These are phyloP conservation scores for Micromonas pusilla DNA, from an alignment of 139 green algal species.

Conservation along the genomic window DNA sequence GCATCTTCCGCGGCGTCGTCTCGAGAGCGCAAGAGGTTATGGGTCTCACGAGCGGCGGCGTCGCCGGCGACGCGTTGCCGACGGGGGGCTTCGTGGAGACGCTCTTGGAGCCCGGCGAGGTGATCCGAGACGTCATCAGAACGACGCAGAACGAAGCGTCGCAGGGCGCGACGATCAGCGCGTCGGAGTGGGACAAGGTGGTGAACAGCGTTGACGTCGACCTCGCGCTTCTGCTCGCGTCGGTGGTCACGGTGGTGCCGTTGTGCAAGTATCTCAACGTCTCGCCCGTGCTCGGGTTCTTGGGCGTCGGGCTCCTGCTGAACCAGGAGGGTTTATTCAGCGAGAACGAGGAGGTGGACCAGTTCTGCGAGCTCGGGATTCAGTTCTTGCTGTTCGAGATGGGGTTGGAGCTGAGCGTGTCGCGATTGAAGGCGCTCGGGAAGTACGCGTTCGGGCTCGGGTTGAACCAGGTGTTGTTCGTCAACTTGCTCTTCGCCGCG, in stretches of 20 bases:
- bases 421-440: slow-evolving; percentile 77
- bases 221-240: slow-evolving; percentile 64
- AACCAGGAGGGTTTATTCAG: slow-evolving; percentile 83
- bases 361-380: slow-evolving; percentile 86
- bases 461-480: slow-evolving; percentile 47
- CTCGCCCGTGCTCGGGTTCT: slow-evolving; percentile 82
- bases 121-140: background rate
- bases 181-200: slow-evolving; percentile 14
- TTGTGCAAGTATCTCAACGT: slow-evolving; percentile 75
- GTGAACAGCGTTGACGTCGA: slow-evolving; percentile 21
- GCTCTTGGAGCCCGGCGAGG: background rate
- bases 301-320: slow-evolving; percentile 76
- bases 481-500: slow-evolving; percentile 52
- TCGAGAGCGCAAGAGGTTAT: slow-evolving; percentile 10
- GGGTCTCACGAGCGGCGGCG: background rate
- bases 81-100: background rate
- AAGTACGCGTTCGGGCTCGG: slow-evolving; percentile 93
- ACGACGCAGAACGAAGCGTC: background rate
- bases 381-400: slow-evolving; percentile 98
- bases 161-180: background rate
- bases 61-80: background rate
- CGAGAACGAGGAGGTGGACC: slow-evolving; percentile 79
- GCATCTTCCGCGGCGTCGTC: too few relatives aligned
- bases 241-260: slow-evolving; percentile 75
- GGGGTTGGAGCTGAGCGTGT: slow-evolving; percentile 85